A percentile compares a stretch with the other conserved stretches of the same genome.
phyloP scores from a whole-genome alignment of 2,329 filamentous ascomycete genomes.

The Pseudocercospora pini-densiflorae region DNA sequence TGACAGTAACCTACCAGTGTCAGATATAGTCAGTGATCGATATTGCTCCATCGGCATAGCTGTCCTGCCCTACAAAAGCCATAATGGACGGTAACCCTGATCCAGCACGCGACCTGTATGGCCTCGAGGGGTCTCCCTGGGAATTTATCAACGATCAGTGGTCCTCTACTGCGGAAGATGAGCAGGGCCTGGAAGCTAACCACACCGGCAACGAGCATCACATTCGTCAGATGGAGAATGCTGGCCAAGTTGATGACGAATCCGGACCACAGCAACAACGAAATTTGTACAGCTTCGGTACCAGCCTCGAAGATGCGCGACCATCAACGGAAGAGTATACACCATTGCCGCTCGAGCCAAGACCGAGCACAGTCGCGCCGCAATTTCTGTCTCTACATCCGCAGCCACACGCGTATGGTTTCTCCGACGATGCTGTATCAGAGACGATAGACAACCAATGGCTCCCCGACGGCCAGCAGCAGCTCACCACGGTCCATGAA shows the following conservation, averaged over 20 bases:
- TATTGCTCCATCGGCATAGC: background rate
- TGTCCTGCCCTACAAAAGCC: background rate
- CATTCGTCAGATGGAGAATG: background rate
- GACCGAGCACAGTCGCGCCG: background rate
- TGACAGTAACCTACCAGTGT: background rate
- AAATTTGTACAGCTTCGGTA: background rate
- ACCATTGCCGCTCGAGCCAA: background rate
- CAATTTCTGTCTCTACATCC: background rate
- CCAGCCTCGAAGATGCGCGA: background rate
- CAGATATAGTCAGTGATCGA: no score
- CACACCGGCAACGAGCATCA: background rate
- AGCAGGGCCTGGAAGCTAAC: background rate
- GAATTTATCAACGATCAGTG: background rate
- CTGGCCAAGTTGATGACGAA: background rate
- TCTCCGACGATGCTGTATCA: background rate
- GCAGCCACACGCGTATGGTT: background rate
- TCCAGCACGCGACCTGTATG: background rate
- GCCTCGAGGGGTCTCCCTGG: background rate
- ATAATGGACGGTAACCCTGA: background rate
- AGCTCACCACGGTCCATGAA: background rate
- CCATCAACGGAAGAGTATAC: background rate
- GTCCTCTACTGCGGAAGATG: background rate
- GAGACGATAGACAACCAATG: background rate
- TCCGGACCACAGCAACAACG: background rate
- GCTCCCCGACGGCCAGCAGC: background rate